phyloP scores from a whole-genome alignment of 208 protist genomes.

The Leishmania mexicana region DNA sequence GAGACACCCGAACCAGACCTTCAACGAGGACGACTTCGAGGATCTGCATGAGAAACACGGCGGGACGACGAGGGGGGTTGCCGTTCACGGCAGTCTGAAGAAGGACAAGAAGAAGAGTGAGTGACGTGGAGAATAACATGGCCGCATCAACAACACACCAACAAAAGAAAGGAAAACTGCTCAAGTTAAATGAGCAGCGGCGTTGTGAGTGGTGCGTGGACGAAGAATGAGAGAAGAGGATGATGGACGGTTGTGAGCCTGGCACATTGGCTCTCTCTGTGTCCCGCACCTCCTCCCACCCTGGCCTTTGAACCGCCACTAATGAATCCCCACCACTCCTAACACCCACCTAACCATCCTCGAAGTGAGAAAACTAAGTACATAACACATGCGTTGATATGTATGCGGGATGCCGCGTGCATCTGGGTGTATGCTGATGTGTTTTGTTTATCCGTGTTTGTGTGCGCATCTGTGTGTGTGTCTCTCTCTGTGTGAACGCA shows the following conservation, averaged over 20 bases:
- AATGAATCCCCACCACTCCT: background rate
- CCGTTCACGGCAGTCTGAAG: slow-evolving; percentile 68
- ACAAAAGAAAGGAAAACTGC: background rate
- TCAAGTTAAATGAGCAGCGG: background rate
- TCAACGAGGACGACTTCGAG: slow-evolving; percentile 60
- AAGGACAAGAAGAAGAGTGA: slow-evolving; percentile 45
- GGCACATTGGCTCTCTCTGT: background rate
- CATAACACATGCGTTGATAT: background rate
- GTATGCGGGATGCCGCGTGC: background rate
- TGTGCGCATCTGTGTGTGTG: background rate
- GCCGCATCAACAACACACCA: too few relatives aligned
- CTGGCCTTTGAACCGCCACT: background rate
- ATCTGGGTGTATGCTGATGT: background rate
- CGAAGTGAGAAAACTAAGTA: background rate
- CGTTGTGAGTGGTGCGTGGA: background rate
- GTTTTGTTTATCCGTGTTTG: background rate
- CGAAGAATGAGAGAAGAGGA: background rate
- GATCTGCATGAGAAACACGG: slow-evolving; percentile 68
- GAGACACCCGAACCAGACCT: slow-evolving; percentile 52
- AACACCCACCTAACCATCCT: background rate
- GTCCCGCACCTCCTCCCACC: background rate
- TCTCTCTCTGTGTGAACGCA: background rate
- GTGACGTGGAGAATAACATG: background rate
- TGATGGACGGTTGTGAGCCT: background rate
- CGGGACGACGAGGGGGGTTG: slow-evolving; percentile 72